phyloP scores from a whole-genome alignment of 805 yeast species.

The Cyberlindnera mycetangii region DNA sequence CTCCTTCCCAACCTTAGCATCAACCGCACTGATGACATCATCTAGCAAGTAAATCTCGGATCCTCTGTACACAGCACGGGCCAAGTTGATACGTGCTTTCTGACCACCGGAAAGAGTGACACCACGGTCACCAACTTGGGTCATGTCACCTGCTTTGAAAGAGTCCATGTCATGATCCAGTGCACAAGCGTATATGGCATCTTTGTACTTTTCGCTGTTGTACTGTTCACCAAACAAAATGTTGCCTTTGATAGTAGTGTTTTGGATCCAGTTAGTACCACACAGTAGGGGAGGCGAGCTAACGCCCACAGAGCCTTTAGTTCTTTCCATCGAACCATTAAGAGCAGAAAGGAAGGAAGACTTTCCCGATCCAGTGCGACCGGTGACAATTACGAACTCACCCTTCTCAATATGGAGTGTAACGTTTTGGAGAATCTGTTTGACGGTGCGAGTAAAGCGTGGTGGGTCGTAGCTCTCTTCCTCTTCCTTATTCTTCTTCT shows the following conservation, averaged over 20 bases:
- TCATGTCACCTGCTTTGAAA: conserved; percentile 68
- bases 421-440: neutral
- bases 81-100: conserved; percentile 59
- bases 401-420: conserved; percentile 44
- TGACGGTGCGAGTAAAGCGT: neutral
- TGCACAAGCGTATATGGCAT: conserved; percentile 61
- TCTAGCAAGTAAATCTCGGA: conserved; percentile 58
- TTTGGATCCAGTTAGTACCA: conserved; percentile 80
- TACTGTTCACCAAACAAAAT: conserved; percentile 61
- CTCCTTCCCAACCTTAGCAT: conserved; percentile 70
- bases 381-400: conserved; percentile 72
- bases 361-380: conserved; percentile 80
- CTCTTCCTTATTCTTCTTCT: neutral
- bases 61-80: conserved; percentile 63
- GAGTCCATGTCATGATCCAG: conserved; percentile 57
- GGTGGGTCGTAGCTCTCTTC: neutral
- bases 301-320: conserved; percentile 41
- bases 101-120: conserved; percentile 77
- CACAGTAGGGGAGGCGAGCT: conserved; percentile 48
- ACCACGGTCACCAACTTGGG: conserved; percentile 84
- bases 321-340: conserved; percentile 64
- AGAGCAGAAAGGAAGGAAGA: conserved; percentile 66
- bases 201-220: conserved; percentile 48
- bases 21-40: conserved; percentile 69
- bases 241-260: conserved; percentile 71